Evolutionary conservation across 2,329 filamentous ascomycete genomes (phyloP).

Genomic region (Colletotrichum incanum): DNA sequence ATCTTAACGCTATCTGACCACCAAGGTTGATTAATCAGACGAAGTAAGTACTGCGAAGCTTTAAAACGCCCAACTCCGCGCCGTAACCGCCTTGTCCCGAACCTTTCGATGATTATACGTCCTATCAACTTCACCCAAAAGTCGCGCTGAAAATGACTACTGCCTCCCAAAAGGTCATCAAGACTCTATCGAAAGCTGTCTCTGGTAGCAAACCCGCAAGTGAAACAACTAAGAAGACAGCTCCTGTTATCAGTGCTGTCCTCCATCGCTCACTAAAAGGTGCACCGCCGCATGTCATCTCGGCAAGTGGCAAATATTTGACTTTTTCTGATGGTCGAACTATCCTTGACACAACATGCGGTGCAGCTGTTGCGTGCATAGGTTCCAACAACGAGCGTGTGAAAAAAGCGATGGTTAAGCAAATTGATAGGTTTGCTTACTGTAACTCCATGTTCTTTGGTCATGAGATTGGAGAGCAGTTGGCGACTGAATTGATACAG

Average conservation of each 20-base stretch:
- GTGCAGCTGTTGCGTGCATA: slow-evolving; percentile 80
- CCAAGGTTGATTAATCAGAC: not conserved
- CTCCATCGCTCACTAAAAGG: slow-evolving; percentile 41
- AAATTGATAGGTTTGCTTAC: slow-evolving; percentile 71
- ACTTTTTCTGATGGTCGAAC: slow-evolving; percentile 43
- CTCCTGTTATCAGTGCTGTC: slow-evolving; percentile 32
- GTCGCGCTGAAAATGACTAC: not conserved
- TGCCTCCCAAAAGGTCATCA: not conserved
- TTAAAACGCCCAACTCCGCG: no score
- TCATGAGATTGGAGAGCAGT: slow-evolving; percentile 64
- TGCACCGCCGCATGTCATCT: slow-evolving; percentile 34
- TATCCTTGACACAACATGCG: slow-evolving; percentile 81
- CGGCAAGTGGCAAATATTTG: slow-evolving; percentile 40
- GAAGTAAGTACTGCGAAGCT: not conserved
- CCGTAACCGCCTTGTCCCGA: not conserved
- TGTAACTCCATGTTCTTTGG: slow-evolving; percentile 56
- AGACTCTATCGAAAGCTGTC: not conserved
- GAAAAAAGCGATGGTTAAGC: slow-evolving; percentile 70
- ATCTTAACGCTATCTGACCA: not conserved
- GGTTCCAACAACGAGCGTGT: slow-evolving; percentile 78
- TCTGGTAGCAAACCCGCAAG: not conserved
- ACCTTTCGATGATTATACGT: no score
- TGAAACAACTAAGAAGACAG: not conserved
- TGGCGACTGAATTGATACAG: slow-evolving; percentile 55
- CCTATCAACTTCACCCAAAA: not conserved